Evolutionary conservation across 2,329 filamentous ascomycete genomes (phyloP).

Genomic region (Xylariaceae sp.): DNA sequence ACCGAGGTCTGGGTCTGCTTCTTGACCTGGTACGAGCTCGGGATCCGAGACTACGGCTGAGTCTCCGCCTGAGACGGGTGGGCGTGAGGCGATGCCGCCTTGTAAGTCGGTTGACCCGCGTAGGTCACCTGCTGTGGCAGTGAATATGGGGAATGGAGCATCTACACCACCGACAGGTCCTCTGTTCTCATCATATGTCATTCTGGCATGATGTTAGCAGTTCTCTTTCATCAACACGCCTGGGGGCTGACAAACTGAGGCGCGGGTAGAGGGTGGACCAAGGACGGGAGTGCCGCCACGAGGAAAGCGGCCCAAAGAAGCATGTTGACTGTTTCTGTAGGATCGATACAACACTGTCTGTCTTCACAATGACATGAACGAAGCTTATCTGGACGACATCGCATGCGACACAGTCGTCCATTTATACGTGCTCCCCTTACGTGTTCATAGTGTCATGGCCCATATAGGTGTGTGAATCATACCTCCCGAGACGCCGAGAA

Average conservation of each 20-base stretch:
- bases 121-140: conserved; percentile 36
- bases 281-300: conserved; percentile 14
- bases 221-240: too few species aligned
- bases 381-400: background rate
- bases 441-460: background rate
- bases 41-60: conserved; percentile 37
- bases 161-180: conserved; percentile 39
- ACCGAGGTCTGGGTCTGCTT: conserved; percentile 45
- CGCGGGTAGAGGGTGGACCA: conserved; percentile 15
- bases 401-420: background rate
- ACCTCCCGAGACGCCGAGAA: conserved; percentile 7
- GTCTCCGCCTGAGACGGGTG: conserved; percentile 35
- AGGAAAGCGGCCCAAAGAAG: conserved; percentile 13
- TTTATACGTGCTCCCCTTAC: conserved; percentile 5
- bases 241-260: conserved; percentile 14
- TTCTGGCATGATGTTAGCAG: conserved; percentile 25
- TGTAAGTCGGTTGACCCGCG: conserved; percentile 38
- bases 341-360: background rate
- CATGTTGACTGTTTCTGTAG: conserved; percentile 7
- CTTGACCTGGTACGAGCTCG: conserved; percentile 45
- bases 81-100: conserved; percentile 37
- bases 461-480: background rate
- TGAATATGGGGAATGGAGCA: conserved; percentile 36
- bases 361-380: background rate
- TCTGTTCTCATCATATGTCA: conserved; percentile 40